Base-by-base conservation (phyloP, 257 asterid species). In the Oldenlandia corymbosa region DNA sequence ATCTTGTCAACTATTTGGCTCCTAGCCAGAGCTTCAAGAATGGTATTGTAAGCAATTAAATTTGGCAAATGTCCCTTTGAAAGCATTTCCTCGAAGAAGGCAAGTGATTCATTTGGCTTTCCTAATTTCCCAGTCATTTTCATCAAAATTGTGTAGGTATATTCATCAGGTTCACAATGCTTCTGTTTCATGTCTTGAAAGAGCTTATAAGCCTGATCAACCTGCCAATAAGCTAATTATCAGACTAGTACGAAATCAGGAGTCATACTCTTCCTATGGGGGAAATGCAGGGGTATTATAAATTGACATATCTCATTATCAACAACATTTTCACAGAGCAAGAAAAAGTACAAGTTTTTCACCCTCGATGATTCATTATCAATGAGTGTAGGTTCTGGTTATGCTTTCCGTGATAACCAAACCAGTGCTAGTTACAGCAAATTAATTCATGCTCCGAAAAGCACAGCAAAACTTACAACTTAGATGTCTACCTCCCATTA, bases 31-130 rank as follows among this genome's bases (percentile, higher is more conserved):
- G 85, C 85, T 84, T 92, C 87, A 17, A 92, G 78, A 87, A 82
- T 72, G 37, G 99, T 92, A 73, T 89, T 92, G 63, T 83, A 92
- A 64, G 91, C 74, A 81, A 92, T 83, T n/a, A 87, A 75, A 80
- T 81, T 89, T 39, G 85, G 96, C 42, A 80, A 79, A 68, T 85
- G 79, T 9, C 84, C 90, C 76, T 82, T 89, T 8, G 82, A 71
- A 45, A 89, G 76, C 99, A 92, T 87, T 78, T 92, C 95, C 31
- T 84, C 76, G 68, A 92, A 92, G 50, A 92, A 69, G 77, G 77
- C 65, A 65, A 87, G 62, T 51, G 95, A 86, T 60, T 92, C 91
- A 23, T 75, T 60, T 4, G 88, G 78, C 74, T 84, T 84, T 61
- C 96, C 96, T 66, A 65, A 58, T 68, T 78, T 84, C 32, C 97